phyloP scores from a whole-genome alignment of 768 basidiomycete species.

The Mrakia gelida region DNA sequence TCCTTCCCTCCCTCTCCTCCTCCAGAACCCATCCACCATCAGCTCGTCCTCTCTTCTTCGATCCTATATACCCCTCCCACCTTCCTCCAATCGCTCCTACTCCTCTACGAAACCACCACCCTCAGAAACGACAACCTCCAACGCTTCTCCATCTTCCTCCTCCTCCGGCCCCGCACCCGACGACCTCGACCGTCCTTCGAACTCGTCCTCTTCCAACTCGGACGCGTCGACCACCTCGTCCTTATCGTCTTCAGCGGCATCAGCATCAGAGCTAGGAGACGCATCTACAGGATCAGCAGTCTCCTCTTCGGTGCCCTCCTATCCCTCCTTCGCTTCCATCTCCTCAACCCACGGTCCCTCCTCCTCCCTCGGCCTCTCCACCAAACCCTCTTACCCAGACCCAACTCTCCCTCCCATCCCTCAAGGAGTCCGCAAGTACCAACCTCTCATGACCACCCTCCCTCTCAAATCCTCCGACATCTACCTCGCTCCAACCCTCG shows the following conservation, averaged over 20 bases:
- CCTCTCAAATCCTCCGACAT: background rate
- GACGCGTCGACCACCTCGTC: too few relatives aligned
- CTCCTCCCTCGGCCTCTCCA: background rate
- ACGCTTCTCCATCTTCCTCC: background rate
- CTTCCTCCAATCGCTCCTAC: background rate
- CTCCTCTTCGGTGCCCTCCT: background rate
- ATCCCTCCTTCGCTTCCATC: background rate
- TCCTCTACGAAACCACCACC: background rate
- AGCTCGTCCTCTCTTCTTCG: background rate
- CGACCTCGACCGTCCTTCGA: background rate
- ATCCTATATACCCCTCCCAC: background rate
- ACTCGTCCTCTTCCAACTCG: background rate
- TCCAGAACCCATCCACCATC: background rate
- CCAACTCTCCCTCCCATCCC: background rate
- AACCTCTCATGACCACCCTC: conserved; percentile 1
- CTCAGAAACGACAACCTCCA: background rate
- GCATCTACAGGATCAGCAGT: background rate
- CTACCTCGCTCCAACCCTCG: conserved; percentile 18
- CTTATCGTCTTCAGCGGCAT: too few relatives aligned
- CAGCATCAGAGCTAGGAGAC: too few relatives aligned
- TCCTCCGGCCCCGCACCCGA: background rate
- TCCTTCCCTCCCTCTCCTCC: background rate
- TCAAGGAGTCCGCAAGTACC: background rate
- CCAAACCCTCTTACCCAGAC: background rate
- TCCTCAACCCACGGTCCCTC: background rate